A percentile compares a stretch with the other conserved stretches of the same genome.
phyloP scores from a whole-genome alignment of 2,329 filamentous ascomycete genomes.

The Conoideocrella luteorostrata region DNA sequence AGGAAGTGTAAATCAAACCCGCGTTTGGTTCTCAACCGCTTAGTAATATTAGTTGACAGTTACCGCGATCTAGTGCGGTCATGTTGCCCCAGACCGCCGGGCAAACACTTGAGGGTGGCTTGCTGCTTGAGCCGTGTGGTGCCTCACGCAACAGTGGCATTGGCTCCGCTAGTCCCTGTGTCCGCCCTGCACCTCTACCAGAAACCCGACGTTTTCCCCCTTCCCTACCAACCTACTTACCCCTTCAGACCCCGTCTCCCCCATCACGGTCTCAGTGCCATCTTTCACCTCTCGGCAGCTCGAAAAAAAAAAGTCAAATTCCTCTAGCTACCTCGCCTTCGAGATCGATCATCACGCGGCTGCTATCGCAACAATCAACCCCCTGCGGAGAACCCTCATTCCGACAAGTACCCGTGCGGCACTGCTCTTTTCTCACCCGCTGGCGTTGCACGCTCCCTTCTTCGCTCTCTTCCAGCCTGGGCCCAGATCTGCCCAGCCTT shows the following conservation, averaged over 20 bases:
- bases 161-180: too few species aligned
- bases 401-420: not conserved
- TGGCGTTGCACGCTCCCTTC: constrained; percentile 7
- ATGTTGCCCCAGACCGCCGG: too few species aligned
- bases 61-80: too few species aligned
- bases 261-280: constrained; percentile 4
- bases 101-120: too few species aligned
- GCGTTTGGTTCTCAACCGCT: too few species aligned
- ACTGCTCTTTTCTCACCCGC: constrained; percentile 1
- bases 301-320: not conserved
- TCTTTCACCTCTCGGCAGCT: constrained; percentile 1
- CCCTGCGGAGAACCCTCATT: constrained; percentile 1
- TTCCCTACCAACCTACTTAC: not conserved
- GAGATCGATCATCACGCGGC: not conserved
- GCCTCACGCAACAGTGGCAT: too few species aligned
- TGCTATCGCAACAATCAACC: not conserved
- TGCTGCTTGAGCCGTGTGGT: too few species aligned
- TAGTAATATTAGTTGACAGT: too few species aligned
- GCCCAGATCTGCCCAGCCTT: constrained; percentile 12
- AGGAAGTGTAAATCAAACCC: too few species aligned
- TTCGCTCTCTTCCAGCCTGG: constrained; percentile 5
- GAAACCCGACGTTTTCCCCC: not conserved
- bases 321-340: constrained; percentile 1
- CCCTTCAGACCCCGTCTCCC: not conserved
- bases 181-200: too few species aligned